Evolutionary conservation across 2,329 filamentous ascomycete genomes (phyloP).

Genomic region (Colletotrichum sp.): DNA sequence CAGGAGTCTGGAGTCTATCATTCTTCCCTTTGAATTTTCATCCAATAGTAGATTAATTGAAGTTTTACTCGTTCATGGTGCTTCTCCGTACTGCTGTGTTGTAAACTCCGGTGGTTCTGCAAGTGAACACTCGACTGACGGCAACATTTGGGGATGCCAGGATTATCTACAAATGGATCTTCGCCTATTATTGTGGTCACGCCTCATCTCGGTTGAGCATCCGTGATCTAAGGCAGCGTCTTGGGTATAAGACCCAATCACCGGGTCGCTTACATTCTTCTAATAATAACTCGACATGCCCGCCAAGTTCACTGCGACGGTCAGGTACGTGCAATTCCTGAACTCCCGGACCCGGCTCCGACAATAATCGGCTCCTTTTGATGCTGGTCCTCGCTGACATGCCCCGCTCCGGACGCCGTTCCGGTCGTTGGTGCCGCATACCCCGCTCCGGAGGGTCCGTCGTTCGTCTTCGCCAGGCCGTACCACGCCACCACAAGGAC

Average conservation of each 20-base stretch:
- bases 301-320: not conserved
- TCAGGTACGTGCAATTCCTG: not conserved
- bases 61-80: not conserved
- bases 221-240: not conserved
- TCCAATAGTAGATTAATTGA: constrained; percentile 11
- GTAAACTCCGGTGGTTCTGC: not conserved
- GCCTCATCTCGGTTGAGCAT: not conserved
- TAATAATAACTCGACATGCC: not conserved
- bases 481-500: constrained; percentile 73
- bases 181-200: not conserved
- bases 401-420: not conserved
- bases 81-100: not conserved
- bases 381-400: not conserved
- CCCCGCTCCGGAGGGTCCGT: not conserved
- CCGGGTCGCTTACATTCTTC: not conserved
- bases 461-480: constrained; percentile 45
- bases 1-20: constrained; percentile 9
- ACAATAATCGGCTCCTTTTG: not conserved
- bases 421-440: not conserved
- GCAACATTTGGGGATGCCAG: not conserved
- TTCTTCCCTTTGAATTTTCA: not conserved
- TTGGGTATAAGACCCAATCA: not conserved
- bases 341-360: not conserved
- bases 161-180: not conserved
- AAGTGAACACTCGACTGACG: not conserved